These are phyloP conservation scores for Quercus cerris DNA, from an alignment of 306 rosid species.

Conservation along the genomic window DNA sequence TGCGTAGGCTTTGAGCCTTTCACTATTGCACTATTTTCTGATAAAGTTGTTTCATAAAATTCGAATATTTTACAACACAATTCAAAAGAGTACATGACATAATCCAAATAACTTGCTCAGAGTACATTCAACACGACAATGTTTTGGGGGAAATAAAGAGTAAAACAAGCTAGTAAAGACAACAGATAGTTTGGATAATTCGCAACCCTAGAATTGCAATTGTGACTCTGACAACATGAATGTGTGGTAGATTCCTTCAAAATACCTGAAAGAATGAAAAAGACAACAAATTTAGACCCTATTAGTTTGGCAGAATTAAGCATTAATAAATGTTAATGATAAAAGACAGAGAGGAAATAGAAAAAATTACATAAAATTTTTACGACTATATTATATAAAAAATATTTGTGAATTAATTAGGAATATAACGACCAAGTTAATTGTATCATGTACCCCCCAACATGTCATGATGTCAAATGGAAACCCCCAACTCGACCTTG, in stretches of 20 bases:
- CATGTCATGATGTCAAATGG: too few relatives aligned
- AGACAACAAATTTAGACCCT: background rate
- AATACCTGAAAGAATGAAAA: background rate
- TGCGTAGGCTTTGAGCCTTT: background rate
- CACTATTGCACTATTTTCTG: too few relatives aligned
- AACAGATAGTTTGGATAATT: background rate
- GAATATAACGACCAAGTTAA: too few relatives aligned
- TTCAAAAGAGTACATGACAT: background rate
- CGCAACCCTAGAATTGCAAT: background rate
- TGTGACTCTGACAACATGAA: background rate
- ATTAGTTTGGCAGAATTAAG: background rate
- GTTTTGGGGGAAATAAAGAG: too few relatives aligned
- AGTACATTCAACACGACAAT: background rate
- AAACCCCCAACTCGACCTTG: too few relatives aligned
- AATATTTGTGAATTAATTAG: too few relatives aligned
- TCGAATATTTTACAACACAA: background rate
- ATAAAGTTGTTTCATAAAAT: background rate
- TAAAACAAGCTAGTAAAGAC: background rate
- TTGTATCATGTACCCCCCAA: too few relatives aligned
- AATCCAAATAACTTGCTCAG: background rate
- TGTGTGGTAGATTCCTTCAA: background rate
- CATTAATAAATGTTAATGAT: too few relatives aligned
- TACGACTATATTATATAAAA: too few relatives aligned
- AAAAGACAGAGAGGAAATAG: too few relatives aligned
- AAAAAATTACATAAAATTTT: too few relatives aligned